Percentiles rank a stretch among this genome's conserved stretches.
Conservation (phyloP, 2,329 filamentous ascomycete species). For the Sporothrix schenckii region DNA sequence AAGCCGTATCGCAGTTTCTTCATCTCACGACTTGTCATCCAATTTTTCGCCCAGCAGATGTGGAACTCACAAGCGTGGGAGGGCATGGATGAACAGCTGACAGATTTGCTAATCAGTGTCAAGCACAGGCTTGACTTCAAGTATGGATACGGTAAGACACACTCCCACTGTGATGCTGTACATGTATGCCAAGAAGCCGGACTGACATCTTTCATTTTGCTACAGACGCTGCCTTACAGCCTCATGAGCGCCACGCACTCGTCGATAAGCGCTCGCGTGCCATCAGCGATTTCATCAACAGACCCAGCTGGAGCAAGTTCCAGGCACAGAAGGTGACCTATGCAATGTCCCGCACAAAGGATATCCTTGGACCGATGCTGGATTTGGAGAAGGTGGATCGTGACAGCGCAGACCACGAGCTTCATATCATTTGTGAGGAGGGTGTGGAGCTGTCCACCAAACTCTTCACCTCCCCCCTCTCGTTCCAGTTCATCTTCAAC, state of each 20-base stretch:
- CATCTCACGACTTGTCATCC: conserved; percentile 45
- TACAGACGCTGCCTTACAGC: conserved; percentile 29
- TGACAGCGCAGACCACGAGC: conserved; percentile 48
- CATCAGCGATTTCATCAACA: conserved; percentile 43
- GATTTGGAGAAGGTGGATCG: conserved; percentile 45
- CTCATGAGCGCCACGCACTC: conserved; percentile 44
- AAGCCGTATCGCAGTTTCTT: conserved; percentile 42
- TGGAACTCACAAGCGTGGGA: conserved; percentile 44
- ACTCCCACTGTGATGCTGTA: neutral
- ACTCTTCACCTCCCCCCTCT: conserved; percentile 49
- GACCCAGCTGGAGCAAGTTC: conserved; percentile 39
- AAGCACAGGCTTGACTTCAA: conserved; percentile 34
- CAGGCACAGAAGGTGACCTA: conserved; percentile 38
- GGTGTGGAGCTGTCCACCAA: conserved; percentile 53
- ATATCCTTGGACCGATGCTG: conserved; percentile 50
- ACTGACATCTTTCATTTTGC: neutral
- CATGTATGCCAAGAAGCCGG: neutral
- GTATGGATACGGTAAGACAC: conserved; percentile 40
- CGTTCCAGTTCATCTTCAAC: conserved; percentile 49
- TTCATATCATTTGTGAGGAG: conserved; percentile 47
- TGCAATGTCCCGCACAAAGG: conserved; percentile 40
- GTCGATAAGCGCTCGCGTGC: conserved; percentile 45
- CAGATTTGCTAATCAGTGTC: conserved; percentile 38
- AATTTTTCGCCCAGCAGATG: conserved; percentile 45
- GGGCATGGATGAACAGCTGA: conserved; percentile 39